Percentiles rank a stretch among this genome's conserved stretches.
phyloP scores from a whole-genome alignment of 2,329 filamentous ascomycete genomes.

The Bipolaris zeicola region DNA sequence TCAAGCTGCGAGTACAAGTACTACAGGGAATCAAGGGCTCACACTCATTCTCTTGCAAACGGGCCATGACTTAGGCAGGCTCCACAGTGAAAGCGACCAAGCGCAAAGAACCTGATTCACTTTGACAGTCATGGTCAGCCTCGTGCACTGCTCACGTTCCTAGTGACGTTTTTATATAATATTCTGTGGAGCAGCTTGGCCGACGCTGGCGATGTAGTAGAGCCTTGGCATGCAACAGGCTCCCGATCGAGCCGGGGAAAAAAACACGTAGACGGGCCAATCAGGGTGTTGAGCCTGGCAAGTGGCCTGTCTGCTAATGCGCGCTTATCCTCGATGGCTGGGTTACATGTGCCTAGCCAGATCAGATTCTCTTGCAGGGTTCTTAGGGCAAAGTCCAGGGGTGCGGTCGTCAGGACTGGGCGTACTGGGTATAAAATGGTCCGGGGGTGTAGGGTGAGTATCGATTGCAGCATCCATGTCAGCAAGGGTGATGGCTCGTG shows the following conservation, averaged over 20 bases:
- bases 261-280: slow-evolving; percentile 1
- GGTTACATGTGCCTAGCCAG: slow-evolving; percentile 4
- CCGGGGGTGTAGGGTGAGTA: neutral
- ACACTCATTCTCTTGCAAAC: neutral
- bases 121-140: slow-evolving; percentile 3
- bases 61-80: slow-evolving; percentile 1
- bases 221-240: slow-evolving; percentile 12
- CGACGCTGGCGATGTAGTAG: slow-evolving; percentile 5
- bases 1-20: neutral
- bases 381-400: neutral
- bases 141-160: neutral
- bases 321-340: neutral
- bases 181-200: slow-evolving; percentile 4
- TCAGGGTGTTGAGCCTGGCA: neutral
- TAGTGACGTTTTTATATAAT: neutral
- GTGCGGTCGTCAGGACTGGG: neutral
- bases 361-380: neutral
- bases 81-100: slow-evolving; percentile 1
- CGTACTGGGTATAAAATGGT: neutral
- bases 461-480: neutral
- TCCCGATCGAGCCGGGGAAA: neutral
- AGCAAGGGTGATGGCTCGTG: neutral
- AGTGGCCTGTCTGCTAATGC: neutral
- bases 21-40: neutral
- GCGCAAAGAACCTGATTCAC: neutral